Base-by-base conservation (phyloP, 805 yeast species). In the Lipomyces kockii region DNA sequence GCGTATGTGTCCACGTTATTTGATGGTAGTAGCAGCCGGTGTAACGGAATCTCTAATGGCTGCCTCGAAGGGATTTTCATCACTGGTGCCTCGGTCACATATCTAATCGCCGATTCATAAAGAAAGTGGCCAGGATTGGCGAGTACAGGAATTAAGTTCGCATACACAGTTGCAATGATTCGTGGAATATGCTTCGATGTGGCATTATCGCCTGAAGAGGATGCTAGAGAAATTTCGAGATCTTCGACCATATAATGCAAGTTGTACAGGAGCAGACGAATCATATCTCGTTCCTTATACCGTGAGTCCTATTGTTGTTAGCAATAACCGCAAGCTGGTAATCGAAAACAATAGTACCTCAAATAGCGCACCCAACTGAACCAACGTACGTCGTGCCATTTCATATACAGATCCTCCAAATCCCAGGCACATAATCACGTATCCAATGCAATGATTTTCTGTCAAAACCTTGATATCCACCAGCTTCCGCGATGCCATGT, bases 61-160 rank as follows among this genome's bases (percentile, higher is more conserved):
- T 2, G 6, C 35, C 9, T 34, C 37, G 39, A 58, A 34, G 7
- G 64, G 63, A 34, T 17, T 35, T 59, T 29, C 53, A n/a, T 32
- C 54, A 27, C 58, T 25, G 49, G 61, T 14, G 52, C n/a, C 22
- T 60, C 56, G 22, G 70, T 63, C 11, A 60, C 34, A 46, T 54
- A 63, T 22, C 61, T 32, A 11, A 61, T 27, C 6, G 86, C 85
- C 71, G 86, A 86, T 70, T 92, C 97, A 76, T 89, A 90, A 25
- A 94, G 76, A 72, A 83, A 83, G 69, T 91, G 94, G 0, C 87
- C 86, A 0, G 98, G 97, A 68, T 88, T 86, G 5, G 82, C 76
- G 66, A 91, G 76, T 1, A 91, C 80, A 2, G 86, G 84, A 3
- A 86, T 78, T 51, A 92, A 75, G 61, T 84, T 83, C 0, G 91